phyloP scores from a whole-genome alignment of 768 basidiomycete genomes.

The Leucosporidium scottii region DNA sequence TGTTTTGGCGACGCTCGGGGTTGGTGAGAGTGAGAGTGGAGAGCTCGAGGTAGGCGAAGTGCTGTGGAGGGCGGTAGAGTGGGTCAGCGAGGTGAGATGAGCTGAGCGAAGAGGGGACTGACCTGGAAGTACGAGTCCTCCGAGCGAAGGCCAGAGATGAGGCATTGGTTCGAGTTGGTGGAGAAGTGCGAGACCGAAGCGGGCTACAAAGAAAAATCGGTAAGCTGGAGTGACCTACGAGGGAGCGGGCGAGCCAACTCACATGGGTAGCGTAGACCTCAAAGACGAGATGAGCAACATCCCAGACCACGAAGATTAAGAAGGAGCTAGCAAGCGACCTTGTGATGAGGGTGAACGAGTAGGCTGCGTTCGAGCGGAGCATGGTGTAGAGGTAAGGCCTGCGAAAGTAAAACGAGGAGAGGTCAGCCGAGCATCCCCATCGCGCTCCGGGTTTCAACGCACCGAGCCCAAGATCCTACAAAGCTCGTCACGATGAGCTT shows the following conservation, averaged over 20 bases:
- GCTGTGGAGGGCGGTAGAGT: neutral
- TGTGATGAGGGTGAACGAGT: slow-evolving; percentile 18
- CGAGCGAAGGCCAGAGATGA: slow-evolving; percentile 26
- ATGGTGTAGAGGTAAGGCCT: slow-evolving; percentile 24
- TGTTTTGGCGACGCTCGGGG: slow-evolving; percentile 18
- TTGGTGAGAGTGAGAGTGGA: slow-evolving; percentile 14
- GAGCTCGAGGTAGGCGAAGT: slow-evolving; percentile 34
- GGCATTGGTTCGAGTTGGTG: slow-evolving; percentile 20
- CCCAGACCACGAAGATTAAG: slow-evolving; percentile 13
- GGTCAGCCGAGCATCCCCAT: neutral
- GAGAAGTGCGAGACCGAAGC: slow-evolving; percentile 28
- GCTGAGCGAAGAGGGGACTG: neutral
- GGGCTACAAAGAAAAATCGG: slow-evolving; percentile 1
- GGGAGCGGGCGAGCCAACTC: neutral
- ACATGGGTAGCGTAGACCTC: slow-evolving; percentile 33
- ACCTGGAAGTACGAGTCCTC: slow-evolving; percentile 28
- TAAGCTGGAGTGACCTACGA: neutral
- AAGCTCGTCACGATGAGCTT: slow-evolving; percentile 21
- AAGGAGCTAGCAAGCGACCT: slow-evolving; percentile 6
- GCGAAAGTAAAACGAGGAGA: neutral
- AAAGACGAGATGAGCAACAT: slow-evolving; percentile 21
- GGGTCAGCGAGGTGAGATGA: neutral
- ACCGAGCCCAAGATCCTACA: slow-evolving; percentile 20
- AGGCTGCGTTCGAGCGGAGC: slow-evolving; percentile 20
- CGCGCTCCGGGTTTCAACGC: neutral